Evolutionary conservation across 2,329 filamentous ascomycete genomes (phyloP).

Genomic region (Gremmenia infestans): DNA sequence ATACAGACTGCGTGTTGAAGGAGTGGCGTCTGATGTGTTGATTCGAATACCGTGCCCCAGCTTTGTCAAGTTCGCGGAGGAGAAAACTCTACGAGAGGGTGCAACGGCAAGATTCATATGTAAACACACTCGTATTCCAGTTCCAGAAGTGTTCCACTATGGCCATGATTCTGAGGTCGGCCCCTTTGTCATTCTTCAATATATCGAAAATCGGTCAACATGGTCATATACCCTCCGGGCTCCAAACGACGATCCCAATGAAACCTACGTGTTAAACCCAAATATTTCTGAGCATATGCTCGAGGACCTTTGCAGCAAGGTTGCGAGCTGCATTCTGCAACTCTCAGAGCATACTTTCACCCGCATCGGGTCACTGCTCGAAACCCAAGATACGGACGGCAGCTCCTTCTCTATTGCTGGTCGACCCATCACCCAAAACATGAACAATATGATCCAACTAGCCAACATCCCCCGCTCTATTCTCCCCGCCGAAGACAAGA

Average conservation of each 20-base stretch:
- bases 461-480: not conserved
- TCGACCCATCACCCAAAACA: not conserved
- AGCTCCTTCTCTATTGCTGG: not conserved
- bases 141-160: too few relatives aligned
- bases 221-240: constrained; percentile 31
- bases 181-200: too few relatives aligned
- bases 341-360: constrained; percentile 1
- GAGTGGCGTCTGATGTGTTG: constrained; percentile 3
- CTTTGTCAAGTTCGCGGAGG: constrained; percentile 11
- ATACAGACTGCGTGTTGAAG: constrained; percentile 20
- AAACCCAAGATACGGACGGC: too few relatives aligned
- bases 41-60: constrained; percentile 11
- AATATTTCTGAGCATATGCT: constrained; percentile 7
- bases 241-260: constrained; percentile 24
- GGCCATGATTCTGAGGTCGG: too few relatives aligned
- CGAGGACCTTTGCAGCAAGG: constrained; percentile 2
- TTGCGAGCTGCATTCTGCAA: not conserved
- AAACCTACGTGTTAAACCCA: constrained; percentile 28
- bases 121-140: too few relatives aligned
- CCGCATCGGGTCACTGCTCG: not conserved
- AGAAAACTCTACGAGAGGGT: constrained; percentile 14
- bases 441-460: not conserved
- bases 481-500: not conserved
- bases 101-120: constrained; percentile 20
- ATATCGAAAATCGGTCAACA: constrained; percentile 4